A percentile compares a stretch with the other conserved stretches of the same genome.
Conservation (phyloP, 1,284 basidiomycete species). For the Coriolopsis trogii region DNA sequence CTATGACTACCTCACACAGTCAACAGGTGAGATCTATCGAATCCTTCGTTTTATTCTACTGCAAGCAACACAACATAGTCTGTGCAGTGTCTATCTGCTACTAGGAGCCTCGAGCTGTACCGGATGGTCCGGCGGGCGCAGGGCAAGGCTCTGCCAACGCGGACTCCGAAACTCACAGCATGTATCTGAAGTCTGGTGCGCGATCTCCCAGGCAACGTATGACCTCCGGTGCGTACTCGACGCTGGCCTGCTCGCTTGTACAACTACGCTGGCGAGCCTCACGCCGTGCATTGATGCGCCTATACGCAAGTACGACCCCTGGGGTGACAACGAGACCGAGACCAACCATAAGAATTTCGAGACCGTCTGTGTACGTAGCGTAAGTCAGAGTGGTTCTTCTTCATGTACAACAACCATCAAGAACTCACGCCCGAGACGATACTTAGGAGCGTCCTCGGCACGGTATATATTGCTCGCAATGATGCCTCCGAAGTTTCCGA, state of each 20-base stretch:
- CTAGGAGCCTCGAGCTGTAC: too few species aligned
- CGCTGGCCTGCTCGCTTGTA: slow-evolving; percentile 19
- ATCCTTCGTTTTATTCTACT: too few species aligned
- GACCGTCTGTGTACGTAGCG: slow-evolving; percentile 45
- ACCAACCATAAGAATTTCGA: slow-evolving; percentile 68
- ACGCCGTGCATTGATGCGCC: slow-evolving; percentile 52
- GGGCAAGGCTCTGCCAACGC: too few species aligned
- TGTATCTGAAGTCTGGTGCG: slow-evolving; percentile 69
- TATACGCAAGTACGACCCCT: slow-evolving; percentile 52
- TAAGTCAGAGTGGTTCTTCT: not conserved
- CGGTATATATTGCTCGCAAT: slow-evolving; percentile 66
- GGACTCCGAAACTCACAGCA: too few species aligned
- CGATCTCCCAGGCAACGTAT: slow-evolving; percentile 54
- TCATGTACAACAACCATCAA: not conserved
- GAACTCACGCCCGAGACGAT: slow-evolving; percentile 58
- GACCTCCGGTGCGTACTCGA: slow-evolving; percentile 10
- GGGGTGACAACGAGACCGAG: slow-evolving; percentile 60
- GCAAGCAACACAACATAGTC: too few species aligned
- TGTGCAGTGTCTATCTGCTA: too few species aligned
- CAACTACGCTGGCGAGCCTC: slow-evolving; percentile 27
- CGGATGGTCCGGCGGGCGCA: too few species aligned
- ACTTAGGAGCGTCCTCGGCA: slow-evolving; percentile 58
- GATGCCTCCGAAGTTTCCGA: slow-evolving; percentile 58
- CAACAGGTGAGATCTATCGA: too few species aligned
- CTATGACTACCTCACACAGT: too few species aligned